Base-by-base conservation (phyloP, 2,329 filamentous ascomycete genomes). In the Aspergillus ruber region DNA sequence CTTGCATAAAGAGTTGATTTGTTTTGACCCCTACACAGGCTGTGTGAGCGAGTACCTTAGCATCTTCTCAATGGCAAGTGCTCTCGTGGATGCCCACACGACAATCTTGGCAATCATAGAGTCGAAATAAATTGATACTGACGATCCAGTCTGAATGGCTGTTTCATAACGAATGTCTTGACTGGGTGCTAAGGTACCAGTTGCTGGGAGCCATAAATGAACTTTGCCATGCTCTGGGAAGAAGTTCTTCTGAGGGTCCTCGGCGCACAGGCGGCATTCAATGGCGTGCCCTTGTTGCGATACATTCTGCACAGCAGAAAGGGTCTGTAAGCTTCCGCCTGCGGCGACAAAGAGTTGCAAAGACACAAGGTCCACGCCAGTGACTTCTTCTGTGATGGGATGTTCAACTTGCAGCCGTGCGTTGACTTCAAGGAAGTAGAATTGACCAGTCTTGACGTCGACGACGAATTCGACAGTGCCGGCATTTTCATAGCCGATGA, bases 1-100 rank as follows among this genome's bases (percentile, higher is more conserved):
- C 49, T 40, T 62, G 63, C 32, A 66, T 51, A 33, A 65, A 62
- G 1, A 61, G 52, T 39, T 64, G 62, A 43, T 66, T 66, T 2
- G 63, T 66, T 32, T 56, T 60, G 15, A 88, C 86, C 70, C 88
- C 85, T 79, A 87, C 85, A 58, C 88, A 88, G 68, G 82, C 64
- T 1, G 67, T 70, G 12, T 67, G 49, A 0, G 63, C 56, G 1
- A 72, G 55, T 1, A 66, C 57, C 4, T 55, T 49, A 5, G 40
- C 64, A 70, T 69, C 42, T 66, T 69, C 27, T 62, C 53, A 12
- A 70, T 64, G 0, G 70, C 69, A 10, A 64, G 44, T 0, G 56
- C 45, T 10, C 68, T 54, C 2, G 61, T 71, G 5, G 69, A 66
- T 1, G 71, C 71, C 58, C 70, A 73, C 4, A 75, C 66, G 4